phyloP scores from a whole-genome alignment of 2,329 filamentous ascomycete genomes.

The Dryadomyces sulphureus region DNA sequence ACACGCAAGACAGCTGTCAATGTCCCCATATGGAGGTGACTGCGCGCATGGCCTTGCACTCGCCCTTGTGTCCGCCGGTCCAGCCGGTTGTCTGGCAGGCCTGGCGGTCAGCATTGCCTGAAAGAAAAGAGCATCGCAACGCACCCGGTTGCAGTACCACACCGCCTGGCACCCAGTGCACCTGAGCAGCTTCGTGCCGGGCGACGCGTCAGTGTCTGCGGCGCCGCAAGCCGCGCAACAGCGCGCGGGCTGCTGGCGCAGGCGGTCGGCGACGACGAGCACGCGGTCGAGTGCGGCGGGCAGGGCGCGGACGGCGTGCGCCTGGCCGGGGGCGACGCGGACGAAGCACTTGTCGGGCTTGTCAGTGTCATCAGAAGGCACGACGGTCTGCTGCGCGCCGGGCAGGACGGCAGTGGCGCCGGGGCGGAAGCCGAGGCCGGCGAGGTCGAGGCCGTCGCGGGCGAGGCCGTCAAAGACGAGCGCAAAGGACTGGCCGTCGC shows the following conservation, averaged over 20 bases:
- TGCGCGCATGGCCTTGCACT: conserved; percentile 27
- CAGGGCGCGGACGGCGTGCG: conserved; percentile 20
- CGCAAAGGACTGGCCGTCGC: conserved; percentile 24
- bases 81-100: conserved; percentile 28
- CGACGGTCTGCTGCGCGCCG: conserved; percentile 19
- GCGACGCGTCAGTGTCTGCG: too few species aligned
- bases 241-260: conserved; percentile 7
- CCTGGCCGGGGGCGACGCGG: conserved; percentile 18
- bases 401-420: conserved; percentile 25
- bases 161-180: conserved; percentile 28
- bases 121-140: neutral
- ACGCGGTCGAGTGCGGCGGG: conserved; percentile 17
- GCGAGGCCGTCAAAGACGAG: conserved; percentile 28
- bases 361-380: conserved; percentile 5
- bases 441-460: conserved; percentile 20
- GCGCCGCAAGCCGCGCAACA: neutral
- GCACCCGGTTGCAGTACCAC: conserved; percentile 31
- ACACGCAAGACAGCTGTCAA: too few species aligned
- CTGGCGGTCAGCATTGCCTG: conserved; percentile 13
- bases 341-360: conserved; percentile 24
- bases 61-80: conserved; percentile 26
- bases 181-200: conserved; percentile 15
- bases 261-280: conserved; percentile 13
- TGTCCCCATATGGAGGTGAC: conserved; percentile 24
- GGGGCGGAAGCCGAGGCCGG: conserved; percentile 18